These are phyloP conservation scores for Yamadazyma dushanensis DNA, from an alignment of 1,139 yeast species.

Conservation along the genomic window DNA sequence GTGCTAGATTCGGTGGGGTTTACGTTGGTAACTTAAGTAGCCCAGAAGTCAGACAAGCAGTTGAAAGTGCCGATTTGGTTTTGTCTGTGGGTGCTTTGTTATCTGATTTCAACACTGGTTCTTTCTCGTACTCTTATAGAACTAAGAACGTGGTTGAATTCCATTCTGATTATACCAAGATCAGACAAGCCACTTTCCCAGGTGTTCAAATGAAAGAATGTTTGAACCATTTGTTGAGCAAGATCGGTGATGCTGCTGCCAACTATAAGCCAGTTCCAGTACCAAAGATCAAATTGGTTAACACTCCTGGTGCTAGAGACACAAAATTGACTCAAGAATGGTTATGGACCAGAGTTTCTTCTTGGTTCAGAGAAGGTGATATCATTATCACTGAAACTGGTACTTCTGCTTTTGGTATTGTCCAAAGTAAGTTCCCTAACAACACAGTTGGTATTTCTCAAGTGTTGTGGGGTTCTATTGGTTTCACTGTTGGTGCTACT, in stretches of 20 bases:
- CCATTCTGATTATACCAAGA: constrained; percentile 85
- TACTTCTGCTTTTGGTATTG: constrained; percentile 86
- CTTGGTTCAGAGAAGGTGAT: constrained; percentile 79
- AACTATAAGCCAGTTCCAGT: constrained; percentile 47
- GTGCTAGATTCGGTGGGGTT: constrained; percentile 81
- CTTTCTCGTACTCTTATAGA: constrained; percentile 78
- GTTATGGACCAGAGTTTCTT: constrained; percentile 76
- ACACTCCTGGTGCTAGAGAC: constrained; percentile 28
- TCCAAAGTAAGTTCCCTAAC: constrained; percentile 75
- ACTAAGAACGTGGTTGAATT: constrained; percentile 82
- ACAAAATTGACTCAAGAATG: constrained; percentile 65
- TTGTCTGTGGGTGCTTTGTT: constrained; percentile 79
- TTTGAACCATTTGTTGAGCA: constrained; percentile 47
- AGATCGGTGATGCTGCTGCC: constrained; percentile 35
- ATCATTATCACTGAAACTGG: constrained; percentile 85
- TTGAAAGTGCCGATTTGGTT: constrained; percentile 75
- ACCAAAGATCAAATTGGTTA: constrained; percentile 41
- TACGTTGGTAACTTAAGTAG: constrained; percentile 79
- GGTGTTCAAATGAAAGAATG: constrained; percentile 77
- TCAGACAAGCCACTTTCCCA: constrained; percentile 73
- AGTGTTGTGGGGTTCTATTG: constrained; percentile 90
- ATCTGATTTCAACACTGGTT: constrained; percentile 89
- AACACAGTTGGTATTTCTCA: constrained; percentile 78
- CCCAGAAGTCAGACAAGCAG: constrained; percentile 74
- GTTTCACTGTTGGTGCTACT: constrained; percentile 83